Evolutionary conservation across 805 yeast genomes (phyloP).

Genomic region (Candida vartiovaarae): DNA sequence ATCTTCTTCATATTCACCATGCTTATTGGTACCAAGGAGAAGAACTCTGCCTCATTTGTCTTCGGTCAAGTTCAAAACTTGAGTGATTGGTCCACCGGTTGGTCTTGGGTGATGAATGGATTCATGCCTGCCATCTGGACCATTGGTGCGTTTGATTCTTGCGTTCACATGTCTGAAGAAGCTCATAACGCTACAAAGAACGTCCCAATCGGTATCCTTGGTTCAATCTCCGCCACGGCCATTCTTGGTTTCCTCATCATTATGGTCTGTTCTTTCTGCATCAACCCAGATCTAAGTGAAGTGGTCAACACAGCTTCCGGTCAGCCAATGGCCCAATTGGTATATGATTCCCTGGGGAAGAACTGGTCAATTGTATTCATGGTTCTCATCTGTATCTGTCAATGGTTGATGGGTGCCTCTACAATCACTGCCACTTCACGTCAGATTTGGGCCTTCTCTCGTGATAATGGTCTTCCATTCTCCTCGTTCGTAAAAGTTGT

Average conservation of each 20-base stretch:
- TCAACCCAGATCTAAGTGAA: constrained; percentile 29
- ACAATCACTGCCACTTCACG: constrained; percentile 58
- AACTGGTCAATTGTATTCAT: constrained; percentile 60
- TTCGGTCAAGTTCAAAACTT: constrained; percentile 44
- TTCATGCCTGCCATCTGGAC: constrained; percentile 71
- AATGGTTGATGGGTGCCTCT: constrained; percentile 61
- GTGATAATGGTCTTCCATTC: constrained; percentile 69
- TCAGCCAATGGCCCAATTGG: constrained; percentile 57
- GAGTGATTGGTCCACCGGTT: constrained; percentile 50
- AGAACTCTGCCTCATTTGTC: constrained; percentile 43
- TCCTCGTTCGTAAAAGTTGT: constrained; percentile 46
- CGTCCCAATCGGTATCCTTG: constrained; percentile 58
- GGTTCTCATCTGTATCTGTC: constrained; percentile 50
- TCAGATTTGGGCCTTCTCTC: constrained; percentile 69
- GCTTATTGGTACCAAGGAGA: constrained; percentile 45
- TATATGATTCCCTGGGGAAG: constrained; percentile 53
- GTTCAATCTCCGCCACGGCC: constrained; percentile 50
- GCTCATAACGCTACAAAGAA: constrained; percentile 52
- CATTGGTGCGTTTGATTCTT: constrained; percentile 64
- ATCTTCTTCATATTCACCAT: constrained; percentile 53
- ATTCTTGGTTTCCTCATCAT: constrained; percentile 50
- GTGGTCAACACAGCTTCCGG: constrained; percentile 34
- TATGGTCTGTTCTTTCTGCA: constrained; percentile 47
- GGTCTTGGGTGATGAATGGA: constrained; percentile 41
- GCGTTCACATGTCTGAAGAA: constrained; percentile 69